These are phyloP conservation scores for Hemerocallis citrina DNA, from an alignment of 106 monocot genomes.

Conservation along the genomic window DNA sequence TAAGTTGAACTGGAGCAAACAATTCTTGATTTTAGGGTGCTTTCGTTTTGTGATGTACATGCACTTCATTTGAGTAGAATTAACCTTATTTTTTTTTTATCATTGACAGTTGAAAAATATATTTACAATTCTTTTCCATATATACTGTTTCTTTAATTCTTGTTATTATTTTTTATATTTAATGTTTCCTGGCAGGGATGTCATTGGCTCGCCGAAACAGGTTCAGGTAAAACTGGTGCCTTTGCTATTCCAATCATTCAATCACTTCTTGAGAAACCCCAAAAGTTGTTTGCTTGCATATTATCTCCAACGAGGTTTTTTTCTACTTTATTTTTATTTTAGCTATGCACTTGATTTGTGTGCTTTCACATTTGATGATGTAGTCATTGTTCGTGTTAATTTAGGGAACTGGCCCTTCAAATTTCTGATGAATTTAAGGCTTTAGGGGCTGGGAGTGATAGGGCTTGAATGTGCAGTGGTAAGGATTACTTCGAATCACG, in stretches of 20 bases:
- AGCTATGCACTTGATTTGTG: neutral
- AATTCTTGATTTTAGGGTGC: too few species aligned
- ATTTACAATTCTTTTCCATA: too few species aligned
- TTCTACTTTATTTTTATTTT: neutral
- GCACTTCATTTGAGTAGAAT: too few species aligned
- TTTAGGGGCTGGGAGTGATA: slow-evolving; percentile 70
- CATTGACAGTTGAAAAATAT: too few species aligned
- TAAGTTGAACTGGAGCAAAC: too few species aligned
- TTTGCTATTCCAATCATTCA: slow-evolving; percentile 96
- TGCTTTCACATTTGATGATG: neutral
- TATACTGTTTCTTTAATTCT: too few species aligned
- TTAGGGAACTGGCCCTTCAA: slow-evolving; percentile 89
- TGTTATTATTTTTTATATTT: too few species aligned
- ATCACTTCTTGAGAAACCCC: slow-evolving; percentile 56
- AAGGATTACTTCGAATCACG: too few species aligned
- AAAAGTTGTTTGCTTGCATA: slow-evolving; percentile 81
- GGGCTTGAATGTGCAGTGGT: slow-evolving; percentile 70
- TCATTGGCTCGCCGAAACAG: slow-evolving; percentile 94
- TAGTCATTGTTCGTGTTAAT: neutral
- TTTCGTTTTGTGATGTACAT: too few species aligned
- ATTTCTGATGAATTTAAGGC: slow-evolving; percentile 89
- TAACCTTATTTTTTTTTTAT: too few species aligned
- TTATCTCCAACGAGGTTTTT: slow-evolving; percentile 83
- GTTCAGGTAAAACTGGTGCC: slow-evolving; percentile 94
- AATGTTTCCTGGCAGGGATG: slow-evolving; percentile 84